phyloP scores from a whole-genome alignment of 1,284 basidiomycete species.

The Chalciporus piperatoides region DNA sequence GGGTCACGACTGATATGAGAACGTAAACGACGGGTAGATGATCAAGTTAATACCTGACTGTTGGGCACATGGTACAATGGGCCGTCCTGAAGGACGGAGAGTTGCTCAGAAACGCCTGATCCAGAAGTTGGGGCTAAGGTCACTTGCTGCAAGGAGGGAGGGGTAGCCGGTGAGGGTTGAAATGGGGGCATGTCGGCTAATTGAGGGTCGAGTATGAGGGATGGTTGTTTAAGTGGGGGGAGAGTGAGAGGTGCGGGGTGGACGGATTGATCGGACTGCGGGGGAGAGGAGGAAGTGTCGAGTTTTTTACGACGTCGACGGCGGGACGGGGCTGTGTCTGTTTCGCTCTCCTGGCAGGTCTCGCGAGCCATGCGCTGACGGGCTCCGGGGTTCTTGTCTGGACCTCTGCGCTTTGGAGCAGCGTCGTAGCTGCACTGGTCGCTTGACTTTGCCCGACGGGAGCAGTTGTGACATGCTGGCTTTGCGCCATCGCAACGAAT shows the following conservation, averaged over 20 bases:
- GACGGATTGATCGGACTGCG: slow-evolving; percentile 6
- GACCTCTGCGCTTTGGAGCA: slow-evolving; percentile 69
- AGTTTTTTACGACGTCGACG: slow-evolving; percentile 37
- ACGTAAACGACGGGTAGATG: slow-evolving; percentile 16
- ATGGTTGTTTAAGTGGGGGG: slow-evolving; percentile 6
- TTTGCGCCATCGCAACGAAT: slow-evolving; percentile 78
- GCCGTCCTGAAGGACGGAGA: slow-evolving; percentile 5
- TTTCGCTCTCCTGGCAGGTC: slow-evolving; percentile 25
- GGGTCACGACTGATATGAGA: slow-evolving; percentile 26
- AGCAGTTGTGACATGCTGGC: slow-evolving; percentile 69
- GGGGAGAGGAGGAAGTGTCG: slow-evolving; percentile 2
- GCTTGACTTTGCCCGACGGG: slow-evolving; percentile 42
- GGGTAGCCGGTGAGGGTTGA: not conserved
- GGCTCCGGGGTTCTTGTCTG: slow-evolving; percentile 70
- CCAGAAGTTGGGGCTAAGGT: slow-evolving; percentile 3
- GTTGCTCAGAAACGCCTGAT: slow-evolving; percentile 6
- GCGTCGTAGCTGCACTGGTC: slow-evolving; percentile 59
- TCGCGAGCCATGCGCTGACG: slow-evolving; percentile 54
- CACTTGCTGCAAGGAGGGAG: not conserved
- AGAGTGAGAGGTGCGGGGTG: not conserved
- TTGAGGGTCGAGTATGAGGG: slow-evolving; percentile 26
- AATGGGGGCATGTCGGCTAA: slow-evolving; percentile 17
- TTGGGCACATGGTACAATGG: slow-evolving; percentile 15
- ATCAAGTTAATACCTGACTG: slow-evolving; percentile 33
- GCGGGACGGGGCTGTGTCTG: slow-evolving; percentile 26